phyloP scores from a whole-genome alignment of 306 rosid species.

The Vigna mungo region DNA sequence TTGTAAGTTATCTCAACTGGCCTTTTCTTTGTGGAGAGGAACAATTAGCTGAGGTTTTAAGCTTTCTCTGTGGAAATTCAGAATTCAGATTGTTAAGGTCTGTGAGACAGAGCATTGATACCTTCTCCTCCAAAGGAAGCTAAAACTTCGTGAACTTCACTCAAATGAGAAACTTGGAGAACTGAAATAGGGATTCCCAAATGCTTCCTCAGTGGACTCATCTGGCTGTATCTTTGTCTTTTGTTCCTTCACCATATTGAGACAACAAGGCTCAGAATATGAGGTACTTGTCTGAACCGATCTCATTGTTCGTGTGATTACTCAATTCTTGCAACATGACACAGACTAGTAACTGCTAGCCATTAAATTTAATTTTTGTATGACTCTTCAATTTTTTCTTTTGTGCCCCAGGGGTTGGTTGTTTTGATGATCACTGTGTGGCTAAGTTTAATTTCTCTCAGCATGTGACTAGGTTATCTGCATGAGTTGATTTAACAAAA shows the following conservation, averaged over 20 bases:
- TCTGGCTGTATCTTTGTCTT: conserved; percentile 48
- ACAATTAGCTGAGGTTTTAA: conserved; percentile 45
- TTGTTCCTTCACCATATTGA: conserved; percentile 39
- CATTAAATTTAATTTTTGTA: neutral
- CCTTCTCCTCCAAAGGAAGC: conserved; percentile 74
- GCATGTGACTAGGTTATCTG: conserved; percentile 19
- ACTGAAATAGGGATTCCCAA: conserved; percentile 53
- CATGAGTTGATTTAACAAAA: conserved; percentile 30
- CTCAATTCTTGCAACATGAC: conserved; percentile 24
- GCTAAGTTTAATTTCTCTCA: conserved; percentile 22
- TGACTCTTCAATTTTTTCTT: conserved; percentile 32
- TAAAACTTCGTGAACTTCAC: conserved; percentile 53
- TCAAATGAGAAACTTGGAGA: conserved; percentile 51
- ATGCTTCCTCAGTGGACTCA: conserved; percentile 44
- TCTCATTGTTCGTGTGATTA: conserved; percentile 37
- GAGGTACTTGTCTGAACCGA: conserved; percentile 52
- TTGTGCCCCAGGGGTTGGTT: conserved; percentile 27
- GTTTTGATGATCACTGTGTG: conserved; percentile 28
- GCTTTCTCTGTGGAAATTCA: conserved; percentile 51
- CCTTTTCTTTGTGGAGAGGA: conserved; percentile 47
- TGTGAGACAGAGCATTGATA: conserved; percentile 59
- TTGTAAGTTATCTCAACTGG: conserved; percentile 37
- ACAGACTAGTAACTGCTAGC: conserved; percentile 17
- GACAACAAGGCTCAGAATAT: conserved; percentile 37
- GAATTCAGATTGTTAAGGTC: conserved; percentile 45